Evolutionary conservation across 2,329 filamentous ascomycete species (phyloP), one percentile per base, ranked within the genome.

Genomic region (Trichoderma sp.): DNA sequence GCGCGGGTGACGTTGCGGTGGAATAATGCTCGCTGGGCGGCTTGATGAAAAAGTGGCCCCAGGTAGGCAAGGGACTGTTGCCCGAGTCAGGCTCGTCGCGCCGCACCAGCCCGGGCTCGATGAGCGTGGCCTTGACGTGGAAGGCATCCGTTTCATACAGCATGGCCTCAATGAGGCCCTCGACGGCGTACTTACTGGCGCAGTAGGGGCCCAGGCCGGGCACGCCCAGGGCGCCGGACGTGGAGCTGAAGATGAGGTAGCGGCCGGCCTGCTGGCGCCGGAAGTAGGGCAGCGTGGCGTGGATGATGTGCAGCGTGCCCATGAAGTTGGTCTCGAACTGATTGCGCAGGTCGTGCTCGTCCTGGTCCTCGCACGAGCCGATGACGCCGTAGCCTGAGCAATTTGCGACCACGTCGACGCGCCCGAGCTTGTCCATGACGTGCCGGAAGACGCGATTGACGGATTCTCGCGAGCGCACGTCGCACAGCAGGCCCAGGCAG

Each of bases 301-400:
- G 94, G 70, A 98, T 91, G 75, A 99, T 97, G 80, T 98, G 92
- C 70, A 98, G 81, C 0, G 94, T 96, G 66, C 96, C 96, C 85
- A 97, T 95, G 80, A 97, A 97, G 80, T 99, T 99, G 27, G 94
- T 97, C 83, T 96, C 93, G 81, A 98, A 97, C 80, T 98, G 96
- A 76, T 97, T 95, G 70, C 94, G 92, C 74, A 98, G 88, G 77
- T 98, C 96, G 79, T 94, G 91, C 78, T 97, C 93, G 79, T 97
- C 94, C 82, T 98, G 96, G 81, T 98, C 96, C 81, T 98, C 96
- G 80, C 94, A 97, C 1, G 95, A 91, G 33, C 93, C 95, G 74
- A 98, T 97, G 66, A 99, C 94, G 65, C 94, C 95, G 81, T 97
- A 97, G 19, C 95, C 95, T 14, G 93, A 94, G 81, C 94, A 97